Evolutionary conservation across 305 asterid species (phyloP), one percentile per base, ranked within the genome.

Genomic region (Fraxinus greggii): DNA sequence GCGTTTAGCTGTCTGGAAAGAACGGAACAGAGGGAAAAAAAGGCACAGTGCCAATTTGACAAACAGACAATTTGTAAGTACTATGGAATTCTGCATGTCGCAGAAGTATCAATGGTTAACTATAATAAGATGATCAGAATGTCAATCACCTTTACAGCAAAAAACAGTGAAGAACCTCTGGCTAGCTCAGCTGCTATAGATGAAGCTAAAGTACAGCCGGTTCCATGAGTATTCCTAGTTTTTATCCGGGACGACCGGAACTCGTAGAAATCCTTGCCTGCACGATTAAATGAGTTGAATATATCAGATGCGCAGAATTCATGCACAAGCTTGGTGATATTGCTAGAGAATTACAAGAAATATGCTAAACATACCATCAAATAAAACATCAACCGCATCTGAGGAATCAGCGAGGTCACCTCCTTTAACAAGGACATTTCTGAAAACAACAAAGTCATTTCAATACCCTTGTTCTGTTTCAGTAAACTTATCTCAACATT

Each of bases 201-300:
- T 69, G 99, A 90, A 36, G 99, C 98, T 90, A 95, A 84, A 35
- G 95, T 95, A 83, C 98, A 95, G 80, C 99, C 99, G 86, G 99
- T 95, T 89, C 98, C 99, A 88, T 95, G 99, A 65, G 97, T 89
- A 84, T 95, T 95, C 24, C 77, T 69, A 74, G 98, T 91, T 73
- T 83, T 81, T 83, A 95, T 86, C 85, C 98, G 93, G 72, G 92
- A 23, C 17, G 95, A 89, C 36, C 89, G 90, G 75, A 94, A 91
- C 89, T 94, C 99, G 72, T 86, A 85, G 85, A 92, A 94, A 45
- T 92, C 92, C 83, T 90, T 88, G 51, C 99, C 99, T 94, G 83
- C 83, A 86, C 77, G n/a, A 85, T 82, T 72, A 87, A 67, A 86
- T 77, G 70, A 86, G 76, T 80, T 33, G 31, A 56, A 76, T 76